A percentile compares a stretch with the other conserved stretches of the same genome.
phyloP scores from a whole-genome alignment of 1,284 basidiomycete species.

The Thecaphora thlaspeos region DNA sequence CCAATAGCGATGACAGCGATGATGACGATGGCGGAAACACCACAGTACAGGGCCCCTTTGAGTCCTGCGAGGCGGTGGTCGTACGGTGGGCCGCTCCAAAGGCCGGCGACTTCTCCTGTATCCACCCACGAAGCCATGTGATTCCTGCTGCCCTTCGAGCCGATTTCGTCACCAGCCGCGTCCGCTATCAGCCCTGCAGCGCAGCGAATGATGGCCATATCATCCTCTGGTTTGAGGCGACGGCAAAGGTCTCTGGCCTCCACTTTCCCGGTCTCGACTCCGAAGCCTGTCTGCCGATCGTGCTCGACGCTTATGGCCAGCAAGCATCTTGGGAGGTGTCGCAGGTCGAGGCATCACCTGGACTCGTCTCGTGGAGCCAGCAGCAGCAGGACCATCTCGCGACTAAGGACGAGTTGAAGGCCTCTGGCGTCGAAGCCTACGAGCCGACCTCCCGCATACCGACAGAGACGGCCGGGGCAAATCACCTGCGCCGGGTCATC shows the following conservation, averaged over 20 bases:
- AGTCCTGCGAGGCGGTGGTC: constrained; percentile 24
- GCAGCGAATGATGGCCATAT: neutral
- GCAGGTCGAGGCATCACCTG: constrained; percentile 1
- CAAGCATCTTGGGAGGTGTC: neutral
- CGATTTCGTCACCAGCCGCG: too few relatives aligned
- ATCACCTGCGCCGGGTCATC: neutral
- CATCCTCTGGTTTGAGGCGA: constrained; percentile 12
- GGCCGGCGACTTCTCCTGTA: constrained; percentile 8
- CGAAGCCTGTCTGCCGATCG: neutral
- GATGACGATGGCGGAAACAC: neutral
- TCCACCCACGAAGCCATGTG: neutral
- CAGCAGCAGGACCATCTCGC: neutral
- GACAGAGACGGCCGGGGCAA: constrained; percentile 2
- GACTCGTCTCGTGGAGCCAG: constrained; percentile 10
- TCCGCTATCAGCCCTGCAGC: constrained; percentile 2
- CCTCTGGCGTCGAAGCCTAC: too few relatives aligned
- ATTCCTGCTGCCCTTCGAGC: constrained; percentile 14
- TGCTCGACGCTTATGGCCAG: neutral
- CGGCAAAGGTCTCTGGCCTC: constrained; percentile 7
- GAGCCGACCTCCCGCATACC: too few relatives aligned
- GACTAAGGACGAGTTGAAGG: neutral
- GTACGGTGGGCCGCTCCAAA: constrained; percentile 16
- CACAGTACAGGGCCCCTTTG: constrained; percentile 16
- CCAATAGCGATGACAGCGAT: neutral
- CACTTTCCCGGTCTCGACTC: constrained; percentile 24